Base-by-base conservation (phyloP, 352 stramenopile species). In the Globisporangium spinosum region DNA sequence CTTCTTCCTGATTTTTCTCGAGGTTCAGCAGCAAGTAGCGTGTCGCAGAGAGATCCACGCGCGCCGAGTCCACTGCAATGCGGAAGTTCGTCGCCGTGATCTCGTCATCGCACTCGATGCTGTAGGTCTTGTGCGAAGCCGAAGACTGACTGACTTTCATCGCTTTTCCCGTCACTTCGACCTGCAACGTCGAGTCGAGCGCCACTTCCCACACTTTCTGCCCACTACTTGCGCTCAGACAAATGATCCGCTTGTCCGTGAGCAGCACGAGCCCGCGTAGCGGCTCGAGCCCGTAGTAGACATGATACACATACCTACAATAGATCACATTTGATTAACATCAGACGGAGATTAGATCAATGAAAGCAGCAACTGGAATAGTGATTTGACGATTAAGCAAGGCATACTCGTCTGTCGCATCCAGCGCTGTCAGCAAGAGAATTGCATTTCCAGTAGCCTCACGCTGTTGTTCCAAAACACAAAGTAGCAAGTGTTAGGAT, bases 121-220 rank as follows among this genome's bases (percentile, higher is more conserved):
- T 89, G 72, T 89, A 93, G 27, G 82, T 75, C 15, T 78, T 77
- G 53, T 83, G 66, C 12, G 69, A 59, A 1, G 67, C 68, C 54
- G 78, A 78, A 1, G 76, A 73, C 59, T 94, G 86, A 1, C 74
- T 74, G 23, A 95, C 87, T 27, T 70, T 82, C 34, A 95, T 72
- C 43, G 70, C 73, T 3, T 61, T 62, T 5, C 66, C 76, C 22
- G 72, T 69, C 23, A 77, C 76, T 27, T 77, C 69, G 0, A 95
- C 79, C 20, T 88, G 76, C 27, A 95, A 62, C 27, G 85, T 91
- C 58, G 87, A 95, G 49, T 95, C 87, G 10, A 93, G 78, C 29
- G 87, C 87, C 47, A 95, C 69, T 63, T 95, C 87, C 87, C 87
- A 95, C 25, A 93, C 58, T 61, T 89, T 90, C 53, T 93, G 83